Evolutionary conservation across 345 rosid genomes (phyloP), one percentile per base, ranked within the genome.

Genomic region (Euphorbia pulcherrima): DNA sequence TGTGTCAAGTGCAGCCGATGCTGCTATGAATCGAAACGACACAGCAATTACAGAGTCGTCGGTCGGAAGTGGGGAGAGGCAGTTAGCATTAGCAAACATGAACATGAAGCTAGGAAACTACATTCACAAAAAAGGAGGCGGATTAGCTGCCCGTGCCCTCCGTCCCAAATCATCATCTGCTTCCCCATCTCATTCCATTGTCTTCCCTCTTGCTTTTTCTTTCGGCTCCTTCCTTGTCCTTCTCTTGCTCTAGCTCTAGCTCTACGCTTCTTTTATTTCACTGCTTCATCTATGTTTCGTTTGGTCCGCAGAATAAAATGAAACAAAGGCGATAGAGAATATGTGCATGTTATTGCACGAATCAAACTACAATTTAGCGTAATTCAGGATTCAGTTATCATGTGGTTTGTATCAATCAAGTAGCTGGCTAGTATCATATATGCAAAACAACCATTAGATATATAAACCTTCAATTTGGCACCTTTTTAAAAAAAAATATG

Each of bases 81-180:
- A 27, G 27, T 24, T 51, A n/a, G n/a, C n/a, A n/a, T n/a, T n/a
- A 28, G 52, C 37, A 5, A 24, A 39, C 1, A 48, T 28, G 2
- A 26, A 52, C 17, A 18, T 37, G 29, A 74, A 71, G 68, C 56
- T 71, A 12, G 72, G 70, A 14, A 23, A 59, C 28, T 33, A 41
- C 69, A 59, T 54, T 14, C 68, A 44, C 17, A 44, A 55, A 44
- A 63, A 51, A 47, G 46, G 44, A 3, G 46, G 55, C 23, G 44
- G 56, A 1, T 24, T 21, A 2, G 35, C 35, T 58, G 58, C 41
- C 1, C 50, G 76, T 8, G 7, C 10, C 18, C 3, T 11, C 26
- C 24, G 55, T 35, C 58, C 55, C 6, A 74, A 18, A 63, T 67
- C 67, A 63, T 67, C 67, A 24, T 63, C 78, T 33, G 65, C 78